Percentiles rank a stretch among this genome's conserved stretches.
Conservation (phyloP, 495 filamentous ascomycete genomes). For the Trichoderma orchidacearum region DNA sequence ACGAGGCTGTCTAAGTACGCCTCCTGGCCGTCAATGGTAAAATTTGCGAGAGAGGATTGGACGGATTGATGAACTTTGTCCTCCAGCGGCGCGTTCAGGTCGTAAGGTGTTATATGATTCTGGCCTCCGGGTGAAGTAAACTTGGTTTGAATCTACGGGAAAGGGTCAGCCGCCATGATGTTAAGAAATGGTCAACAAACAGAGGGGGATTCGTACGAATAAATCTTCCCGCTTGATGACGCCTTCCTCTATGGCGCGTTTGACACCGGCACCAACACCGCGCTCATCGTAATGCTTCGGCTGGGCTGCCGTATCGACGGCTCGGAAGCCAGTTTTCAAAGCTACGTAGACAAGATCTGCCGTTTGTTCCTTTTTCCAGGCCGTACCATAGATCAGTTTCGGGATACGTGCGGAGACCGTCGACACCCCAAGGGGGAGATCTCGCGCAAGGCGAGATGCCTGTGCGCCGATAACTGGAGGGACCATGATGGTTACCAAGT, state of each 20-base stretch:
- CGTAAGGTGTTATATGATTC: constrained; percentile 44
- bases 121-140: constrained; percentile 53
- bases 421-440: background rate
- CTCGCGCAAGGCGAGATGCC: background rate
- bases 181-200: background rate
- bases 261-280: constrained; percentile 52
- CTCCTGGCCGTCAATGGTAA: constrained; percentile 24
- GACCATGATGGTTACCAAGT: background rate
- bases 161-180: background rate
- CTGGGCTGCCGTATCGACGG: constrained; percentile 68
- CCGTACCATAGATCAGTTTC: constrained; percentile 65
- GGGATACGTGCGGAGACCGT: constrained; percentile 25
- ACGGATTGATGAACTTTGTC: constrained; percentile 54
- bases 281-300: constrained; percentile 67
- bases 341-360: constrained; percentile 55
- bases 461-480: background rate
- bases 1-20: constrained; percentile 61
- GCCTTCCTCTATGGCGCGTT: constrained; percentile 40
- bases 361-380: constrained; percentile 72
- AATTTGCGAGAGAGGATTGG: constrained; percentile 52
- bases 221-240: constrained; percentile 45
- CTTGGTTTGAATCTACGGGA: constrained; percentile 64
- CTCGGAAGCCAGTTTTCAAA: constrained; percentile 56
- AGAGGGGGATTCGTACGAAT: constrained; percentile 28
- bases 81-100: constrained; percentile 32